Percentiles rank a stretch among this genome's conserved stretches.
Conservation (phyloP, 331 rosid genomes). For the Dryas integrifolia region DNA sequence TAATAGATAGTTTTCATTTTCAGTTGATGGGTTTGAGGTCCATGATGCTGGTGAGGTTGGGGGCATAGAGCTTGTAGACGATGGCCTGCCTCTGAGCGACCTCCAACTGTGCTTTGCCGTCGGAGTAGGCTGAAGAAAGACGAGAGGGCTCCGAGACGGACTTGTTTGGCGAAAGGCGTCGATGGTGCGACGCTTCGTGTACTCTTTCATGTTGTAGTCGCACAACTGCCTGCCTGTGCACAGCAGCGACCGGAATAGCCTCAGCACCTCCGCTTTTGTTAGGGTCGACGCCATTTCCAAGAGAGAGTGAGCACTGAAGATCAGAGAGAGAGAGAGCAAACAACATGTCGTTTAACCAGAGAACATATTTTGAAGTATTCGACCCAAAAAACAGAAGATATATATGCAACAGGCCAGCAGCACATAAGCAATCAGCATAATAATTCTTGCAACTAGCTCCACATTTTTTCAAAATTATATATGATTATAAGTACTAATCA, state of each 20-base stretch:
- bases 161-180: slow-evolving; percentile 59
- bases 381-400: too few relatives aligned
- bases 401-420: too few relatives aligned
- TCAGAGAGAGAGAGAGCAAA: neutral
- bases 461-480: too few relatives aligned
- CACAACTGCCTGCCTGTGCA: slow-evolving; percentile 56
- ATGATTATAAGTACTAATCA: too few relatives aligned
- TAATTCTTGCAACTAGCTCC: too few relatives aligned
- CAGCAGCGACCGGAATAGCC: slow-evolving; percentile 54
- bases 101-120: slow-evolving; percentile 54
- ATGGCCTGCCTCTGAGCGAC: slow-evolving; percentile 58
- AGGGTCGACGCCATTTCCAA: slow-evolving; percentile 35
- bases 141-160: slow-evolving; percentile 44
- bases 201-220: slow-evolving; percentile 77
- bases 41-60: slow-evolving; percentile 63
- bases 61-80: slow-evolving; percentile 62
- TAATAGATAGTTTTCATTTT: too few relatives aligned
- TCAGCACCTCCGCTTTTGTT: slow-evolving; percentile 38
- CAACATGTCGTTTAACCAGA: neutral
- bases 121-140: slow-evolving; percentile 40
- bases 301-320: neutral
- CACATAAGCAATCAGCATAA: too few relatives aligned
- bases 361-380: neutral
- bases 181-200: slow-evolving; percentile 62
- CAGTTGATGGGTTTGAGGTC: slow-evolving; percentile 31